Base-by-base conservation (phyloP, 805 yeast genomes). In the Saccharomycopsis fodiens region DNA sequence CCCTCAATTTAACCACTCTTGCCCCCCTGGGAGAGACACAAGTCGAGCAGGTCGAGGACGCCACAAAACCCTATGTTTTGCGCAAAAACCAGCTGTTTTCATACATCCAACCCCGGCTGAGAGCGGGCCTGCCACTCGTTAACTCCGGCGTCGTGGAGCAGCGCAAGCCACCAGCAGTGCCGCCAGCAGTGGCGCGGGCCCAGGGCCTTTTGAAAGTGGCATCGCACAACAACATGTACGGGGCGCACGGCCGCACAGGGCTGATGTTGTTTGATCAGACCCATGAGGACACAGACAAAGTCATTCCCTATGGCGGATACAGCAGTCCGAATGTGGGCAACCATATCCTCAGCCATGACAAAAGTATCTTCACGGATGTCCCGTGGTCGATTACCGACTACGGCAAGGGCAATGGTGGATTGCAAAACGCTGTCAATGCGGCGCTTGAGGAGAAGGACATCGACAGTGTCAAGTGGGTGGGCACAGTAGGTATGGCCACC, bases 401-500 rank as follows among this genome's bases (percentile, higher is more conserved):
- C 35, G 70, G 65, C 5, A 79, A 79, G 53, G 96, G 97, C 5
- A 93, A 93, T 58, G 95, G 89, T 27, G 93, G 96, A 6, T 71
- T 93, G 56, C 76, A 77, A 51, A 91, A 93, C 54, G 96, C 97
- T 0, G 75, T 93, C 13, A 72, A 74, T 40, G 65, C 82, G 4
- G 82, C 91, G 0, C 58, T 73, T 12, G 58, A 61, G 17, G 63
- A 70, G 30, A 59, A 68, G 32, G 57, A 63, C 0, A 65, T 68
- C 8, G 49, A 54, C 23, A 61, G 68, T 38, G 69, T 67, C 40
- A 68, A 65, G 47, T 91, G 96, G 95, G 75, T 91, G 1, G 98
- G 98, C n/a, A 80, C 95, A 0, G 64, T 85, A 29, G 94, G 96
- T 22, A 83, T 88, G 72, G 95, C 97, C 16, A 82, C 91, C 16